These are phyloP conservation scores for Aphanoascus verrucosus DNA, from an alignment of 2,329 filamentous ascomycete genomes.

Conservation along the genomic window DNA sequence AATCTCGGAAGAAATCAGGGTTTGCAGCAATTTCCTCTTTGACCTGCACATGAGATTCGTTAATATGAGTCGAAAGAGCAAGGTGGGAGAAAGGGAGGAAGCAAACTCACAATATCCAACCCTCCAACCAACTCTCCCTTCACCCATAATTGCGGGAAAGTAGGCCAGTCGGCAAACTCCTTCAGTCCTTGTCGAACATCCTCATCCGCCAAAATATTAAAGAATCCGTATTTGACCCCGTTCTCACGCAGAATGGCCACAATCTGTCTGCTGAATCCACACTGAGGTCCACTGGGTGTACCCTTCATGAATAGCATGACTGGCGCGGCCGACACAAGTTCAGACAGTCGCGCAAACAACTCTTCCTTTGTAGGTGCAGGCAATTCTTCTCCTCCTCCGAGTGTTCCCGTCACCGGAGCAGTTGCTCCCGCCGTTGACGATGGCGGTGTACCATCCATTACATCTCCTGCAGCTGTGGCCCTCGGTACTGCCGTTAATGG, in stretches of 20 bases:
- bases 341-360: constrained; percentile 64
- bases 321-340: constrained; percentile 86
- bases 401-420: constrained; percentile 27
- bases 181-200: constrained; percentile 94
- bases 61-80: constrained; percentile 3
- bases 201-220: constrained; percentile 96
- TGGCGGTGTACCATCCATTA: constrained; percentile 16
- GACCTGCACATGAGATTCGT: constrained; percentile 46
- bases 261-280: constrained; percentile 84
- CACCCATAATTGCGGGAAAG: constrained; percentile 90
- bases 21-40: constrained; percentile 86
- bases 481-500: constrained; percentile 33
- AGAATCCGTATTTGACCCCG: constrained; percentile 93
- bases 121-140: constrained; percentile 84
- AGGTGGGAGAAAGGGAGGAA: constrained; percentile 17
- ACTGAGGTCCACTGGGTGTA: constrained; percentile 76
- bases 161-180: constrained; percentile 97
- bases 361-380: constrained; percentile 65
- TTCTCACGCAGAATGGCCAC: constrained; percentile 79
- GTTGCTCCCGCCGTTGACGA: constrained; percentile 20
- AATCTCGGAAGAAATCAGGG: constrained; percentile 68
- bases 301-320: constrained; percentile 99
- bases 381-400: constrained; percentile 19
- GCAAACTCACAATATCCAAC: constrained; percentile 73
- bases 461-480: constrained; percentile 17